Evolutionary conservation across 73 alveolate genomes (phyloP).

Genomic region (Paramecium bursaria): DNA sequence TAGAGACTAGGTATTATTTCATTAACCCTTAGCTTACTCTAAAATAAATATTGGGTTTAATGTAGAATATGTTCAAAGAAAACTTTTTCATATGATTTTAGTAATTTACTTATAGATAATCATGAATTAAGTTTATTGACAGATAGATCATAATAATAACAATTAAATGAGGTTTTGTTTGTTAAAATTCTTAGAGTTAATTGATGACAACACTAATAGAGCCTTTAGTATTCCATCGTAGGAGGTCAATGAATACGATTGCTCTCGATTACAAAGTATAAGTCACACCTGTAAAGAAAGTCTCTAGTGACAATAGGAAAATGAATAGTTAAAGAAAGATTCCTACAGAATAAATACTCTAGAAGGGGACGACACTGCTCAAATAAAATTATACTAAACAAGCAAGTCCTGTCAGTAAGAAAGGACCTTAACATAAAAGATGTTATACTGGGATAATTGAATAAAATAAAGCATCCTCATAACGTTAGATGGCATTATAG

Average conservation of each 20-base stretch:
- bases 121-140: conserved; percentile 57
- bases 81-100: conserved; percentile 45
- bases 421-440: conserved; percentile 30
- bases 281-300: not conserved
- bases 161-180: conserved; percentile 39
- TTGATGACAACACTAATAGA: not conserved
- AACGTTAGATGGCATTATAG: not conserved
- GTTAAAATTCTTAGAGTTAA: conserved; percentile 33
- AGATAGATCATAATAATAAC: conserved; percentile 18
- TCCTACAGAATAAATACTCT: not conserved
- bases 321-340: not conserved
- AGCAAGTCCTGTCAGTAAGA: not conserved
- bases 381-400: conserved; percentile 1
- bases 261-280: not conserved
- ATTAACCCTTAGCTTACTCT: conserved; percentile 19
- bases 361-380: not conserved
- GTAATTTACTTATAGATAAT: conserved; percentile 25
- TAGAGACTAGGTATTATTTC: too few species aligned
- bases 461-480: not conserved
- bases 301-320: not conserved
- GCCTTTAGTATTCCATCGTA: conserved; percentile 21
- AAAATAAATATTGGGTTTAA: conserved; percentile 58
- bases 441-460: conserved; percentile 50
- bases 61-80: conserved; percentile 23
- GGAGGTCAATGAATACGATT: conserved; percentile 52